Percentiles rank a stretch among this genome's conserved stretches.
Conservation (phyloP, 257 asterid genomes). For the Solanum pimpinellifolium region DNA sequence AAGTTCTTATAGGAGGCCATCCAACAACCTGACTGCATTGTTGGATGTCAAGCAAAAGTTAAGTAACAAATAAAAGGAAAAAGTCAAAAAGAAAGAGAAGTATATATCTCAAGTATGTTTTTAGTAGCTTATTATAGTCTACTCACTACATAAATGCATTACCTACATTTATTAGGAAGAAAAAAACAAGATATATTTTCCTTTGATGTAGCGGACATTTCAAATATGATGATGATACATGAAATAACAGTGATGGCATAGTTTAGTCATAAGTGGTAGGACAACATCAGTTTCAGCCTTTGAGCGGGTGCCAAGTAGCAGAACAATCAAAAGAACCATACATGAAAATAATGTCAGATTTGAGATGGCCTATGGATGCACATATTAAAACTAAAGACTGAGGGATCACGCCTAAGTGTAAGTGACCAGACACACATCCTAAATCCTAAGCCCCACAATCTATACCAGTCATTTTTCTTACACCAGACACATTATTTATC, state of each 20-base stretch:
- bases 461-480: background rate
- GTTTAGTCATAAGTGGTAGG: background rate
- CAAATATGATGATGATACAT: background rate
- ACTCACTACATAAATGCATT: background rate
- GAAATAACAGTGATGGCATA: background rate
- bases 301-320: background rate
- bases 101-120: background rate
- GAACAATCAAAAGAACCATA: background rate
- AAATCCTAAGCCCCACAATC: background rate
- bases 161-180: background rate
- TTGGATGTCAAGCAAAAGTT: background rate
- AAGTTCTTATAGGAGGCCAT: slow-evolving; percentile 42
- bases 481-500: background rate
- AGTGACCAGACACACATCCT: background rate
- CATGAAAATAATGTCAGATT: background rate
- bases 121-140: background rate
- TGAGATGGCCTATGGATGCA: background rate
- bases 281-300: background rate
- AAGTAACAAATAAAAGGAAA: background rate
- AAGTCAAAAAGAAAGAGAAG: background rate
- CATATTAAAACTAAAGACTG: background rate
- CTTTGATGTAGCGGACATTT: background rate
- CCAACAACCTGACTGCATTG: slow-evolving; percentile 43
- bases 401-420: background rate
- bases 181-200: background rate